phyloP scores from a whole-genome alignment of 2,329 filamentous ascomycete species.

The Aspergillus texensis region DNA sequence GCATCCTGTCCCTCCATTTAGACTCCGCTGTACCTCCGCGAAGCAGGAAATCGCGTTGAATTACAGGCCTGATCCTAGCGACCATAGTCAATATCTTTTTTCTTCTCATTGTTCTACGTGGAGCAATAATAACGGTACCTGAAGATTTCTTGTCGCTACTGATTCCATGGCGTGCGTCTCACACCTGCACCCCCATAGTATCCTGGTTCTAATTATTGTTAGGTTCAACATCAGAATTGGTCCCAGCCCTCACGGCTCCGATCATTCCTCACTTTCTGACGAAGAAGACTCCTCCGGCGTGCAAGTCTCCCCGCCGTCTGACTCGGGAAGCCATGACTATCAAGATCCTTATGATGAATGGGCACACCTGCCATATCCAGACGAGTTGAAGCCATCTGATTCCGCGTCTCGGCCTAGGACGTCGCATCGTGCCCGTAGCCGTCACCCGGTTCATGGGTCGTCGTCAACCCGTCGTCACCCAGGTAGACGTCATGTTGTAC shows the following conservation, averaged over 20 bases:
- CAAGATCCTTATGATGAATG: constrained; percentile 43
- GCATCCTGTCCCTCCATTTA: not conserved
- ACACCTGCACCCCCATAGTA: not conserved
- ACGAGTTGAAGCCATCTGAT: constrained; percentile 52
- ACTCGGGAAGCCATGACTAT: constrained; percentile 44
- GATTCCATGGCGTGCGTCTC: constrained; percentile 25
- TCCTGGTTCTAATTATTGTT: constrained; percentile 16
- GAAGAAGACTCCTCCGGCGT: constrained; percentile 51
- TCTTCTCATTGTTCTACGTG: not conserved
- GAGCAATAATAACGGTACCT: not conserved
- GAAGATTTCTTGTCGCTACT: not conserved
- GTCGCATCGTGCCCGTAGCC: constrained; percentile 41
- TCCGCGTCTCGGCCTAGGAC: constrained; percentile 48
- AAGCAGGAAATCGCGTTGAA: not conserved
- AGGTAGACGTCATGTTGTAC: constrained; percentile 39
- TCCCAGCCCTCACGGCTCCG: constrained; percentile 41
- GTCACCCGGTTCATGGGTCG: constrained; percentile 39
- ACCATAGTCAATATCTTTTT: not conserved
- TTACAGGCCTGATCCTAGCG: not conserved
- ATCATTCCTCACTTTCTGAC: constrained; percentile 43
- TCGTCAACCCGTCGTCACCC: constrained; percentile 43
- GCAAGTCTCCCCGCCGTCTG: constrained; percentile 46
- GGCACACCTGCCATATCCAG: constrained; percentile 45
- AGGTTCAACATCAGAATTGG: constrained; percentile 50
- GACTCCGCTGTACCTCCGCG: not conserved